phyloP scores from a whole-genome alignment of 495 filamentous ascomycete species.

The Neurospora sp. region DNA sequence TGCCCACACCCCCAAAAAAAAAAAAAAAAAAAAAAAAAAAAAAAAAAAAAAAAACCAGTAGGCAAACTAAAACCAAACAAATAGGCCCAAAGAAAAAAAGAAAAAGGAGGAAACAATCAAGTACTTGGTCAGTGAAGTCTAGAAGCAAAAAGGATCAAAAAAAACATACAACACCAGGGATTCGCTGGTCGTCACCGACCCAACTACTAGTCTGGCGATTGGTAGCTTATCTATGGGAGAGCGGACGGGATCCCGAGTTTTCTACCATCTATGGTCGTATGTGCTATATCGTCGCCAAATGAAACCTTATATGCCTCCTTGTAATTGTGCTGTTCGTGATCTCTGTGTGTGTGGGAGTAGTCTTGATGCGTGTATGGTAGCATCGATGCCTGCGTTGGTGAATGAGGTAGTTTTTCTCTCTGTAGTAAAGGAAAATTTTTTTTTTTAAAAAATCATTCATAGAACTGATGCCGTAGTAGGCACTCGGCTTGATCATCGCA shows the following conservation, averaged over 20 bases:
- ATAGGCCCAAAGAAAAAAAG: not conserved
- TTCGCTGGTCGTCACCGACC: slow-evolving; percentile 41
- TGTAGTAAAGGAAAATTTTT: not conserved
- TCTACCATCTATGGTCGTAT: slow-evolving; percentile 37
- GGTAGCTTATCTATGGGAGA: slow-evolving; percentile 31
- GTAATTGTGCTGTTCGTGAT: not conserved
- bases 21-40: no score
- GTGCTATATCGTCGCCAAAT: not conserved
- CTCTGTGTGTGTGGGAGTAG: not conserved
- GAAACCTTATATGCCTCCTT: not conserved
- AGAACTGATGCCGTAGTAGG: not conserved
- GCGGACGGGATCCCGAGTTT: slow-evolving; percentile 42
- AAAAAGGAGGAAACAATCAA: not conserved
- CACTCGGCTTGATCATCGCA: not conserved
- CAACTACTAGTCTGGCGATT: slow-evolving; percentile 26
- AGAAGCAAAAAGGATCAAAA: not conserved
- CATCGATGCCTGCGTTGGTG: not conserved
- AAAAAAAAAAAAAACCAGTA: no score
- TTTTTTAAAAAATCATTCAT: not conserved
- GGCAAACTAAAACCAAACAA: no score
- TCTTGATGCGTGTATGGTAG: not conserved
- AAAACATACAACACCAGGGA: slow-evolving; percentile 32
- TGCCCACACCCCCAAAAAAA: no score
- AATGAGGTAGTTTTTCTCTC: no score
- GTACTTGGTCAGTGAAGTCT: not conserved